Evolutionary conservation across 2,329 filamentous ascomycete species (phyloP), one percentile per base, ranked within the genome.

Genomic region (Aureobasidium subglaciale): DNA sequence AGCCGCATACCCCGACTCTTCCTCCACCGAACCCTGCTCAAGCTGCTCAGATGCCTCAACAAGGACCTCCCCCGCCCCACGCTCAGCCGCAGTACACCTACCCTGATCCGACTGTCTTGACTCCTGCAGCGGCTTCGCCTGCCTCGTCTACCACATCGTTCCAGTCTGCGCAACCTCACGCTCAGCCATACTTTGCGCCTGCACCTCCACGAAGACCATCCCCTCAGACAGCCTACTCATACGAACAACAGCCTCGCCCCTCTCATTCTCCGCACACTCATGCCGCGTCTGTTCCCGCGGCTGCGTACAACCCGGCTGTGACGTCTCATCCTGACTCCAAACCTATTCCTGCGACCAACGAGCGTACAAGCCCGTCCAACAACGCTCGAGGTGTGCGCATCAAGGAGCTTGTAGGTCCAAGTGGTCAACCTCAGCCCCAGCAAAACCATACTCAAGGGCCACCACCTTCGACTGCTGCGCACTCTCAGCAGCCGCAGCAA

Each of bases 1-100:
- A 77, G 68, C 75, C 75, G 63, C 75, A 78, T 61, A 77, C 75
- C 56, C 75, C 75, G 25, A 78, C 75, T 42, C 66, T 76, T 59
- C 73, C 75, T 49, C 75, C 75, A 57, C 75, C 75, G 55, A 73
- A 74, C 63, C 75, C 70, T 40, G 74, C 70, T 60, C 63, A 69
- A 61, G 68, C 69, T 59, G 69, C 70, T 64, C 71, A 73, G 62
- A 65, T 68, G 15, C n/a, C 40, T n/a, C 55, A 55, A 41, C 42
- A 54, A 24, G 46, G 34, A n/a, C 41, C 52, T 32, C 53, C 48
- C 18, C 30, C 48, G 35, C 16, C 48, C 20, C 45, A 42, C 10
- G 48, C n/a, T 11, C 40, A 16, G 35, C 32, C 61, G 56, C 68
- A 71, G 40, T 74, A 73, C 65, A 63, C 65, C 29, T 74, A 74